phyloP scores from a whole-genome alignment of 768 basidiomycete species.

The Suillus americanus region DNA sequence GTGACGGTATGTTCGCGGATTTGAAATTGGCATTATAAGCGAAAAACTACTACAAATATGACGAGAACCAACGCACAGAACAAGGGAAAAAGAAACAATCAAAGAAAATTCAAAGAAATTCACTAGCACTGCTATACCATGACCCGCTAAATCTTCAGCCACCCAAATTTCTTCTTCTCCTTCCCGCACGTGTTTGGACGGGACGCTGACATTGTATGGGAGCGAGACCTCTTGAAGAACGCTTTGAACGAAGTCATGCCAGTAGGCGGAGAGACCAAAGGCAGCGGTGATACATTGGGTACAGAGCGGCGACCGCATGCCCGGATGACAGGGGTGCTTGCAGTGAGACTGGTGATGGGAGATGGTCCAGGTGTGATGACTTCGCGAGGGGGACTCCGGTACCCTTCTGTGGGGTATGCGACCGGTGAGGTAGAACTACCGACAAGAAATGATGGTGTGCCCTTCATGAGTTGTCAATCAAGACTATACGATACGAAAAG shows the following conservation, averaged over 20 bases:
- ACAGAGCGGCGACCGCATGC: conserved; percentile 18
- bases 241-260: conserved; percentile 23
- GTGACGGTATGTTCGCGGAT: not conserved
- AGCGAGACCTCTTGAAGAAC: conserved; percentile 30
- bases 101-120: not conserved
- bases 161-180: conserved; percentile 30
- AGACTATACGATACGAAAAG: not conserved
- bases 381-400: conserved; percentile 25
- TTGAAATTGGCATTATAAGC: not conserved
- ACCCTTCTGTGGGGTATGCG: conserved; percentile 30
- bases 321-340: conserved; percentile 12
- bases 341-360: conserved; percentile 3
- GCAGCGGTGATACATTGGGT: conserved; percentile 16
- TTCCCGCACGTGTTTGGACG: conserved; percentile 18
- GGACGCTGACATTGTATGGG: conserved; percentile 16
- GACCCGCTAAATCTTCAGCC: conserved; percentile 27
- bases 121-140: not conserved
- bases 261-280: conserved; percentile 15
- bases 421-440: conserved; percentile 32
- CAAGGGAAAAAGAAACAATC: not conserved
- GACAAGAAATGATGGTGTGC: conserved; percentile 31
- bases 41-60: not conserved
- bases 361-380: conserved; percentile 3
- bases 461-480: conserved; percentile 12
- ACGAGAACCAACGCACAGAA: not conserved